phyloP scores from a whole-genome alignment of 208 protist species.

The Acanthamoeba lenticulata region DNA sequence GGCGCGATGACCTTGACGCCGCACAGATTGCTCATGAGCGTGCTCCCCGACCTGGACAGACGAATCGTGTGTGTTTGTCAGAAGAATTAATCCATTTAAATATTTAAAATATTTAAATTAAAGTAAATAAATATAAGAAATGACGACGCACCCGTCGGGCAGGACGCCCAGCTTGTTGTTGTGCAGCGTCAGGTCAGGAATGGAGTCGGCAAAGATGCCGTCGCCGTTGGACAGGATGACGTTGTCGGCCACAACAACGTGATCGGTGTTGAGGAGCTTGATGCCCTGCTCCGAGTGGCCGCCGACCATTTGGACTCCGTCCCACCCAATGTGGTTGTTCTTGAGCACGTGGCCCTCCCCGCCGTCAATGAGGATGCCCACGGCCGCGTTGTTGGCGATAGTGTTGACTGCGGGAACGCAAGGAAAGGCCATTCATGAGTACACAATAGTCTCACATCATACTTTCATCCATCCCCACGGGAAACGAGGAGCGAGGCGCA shows the following conservation, averaged over 20 bases:
- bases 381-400: not conserved
- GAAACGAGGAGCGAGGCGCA: not conserved
- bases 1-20: not conserved
- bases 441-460: too few relatives aligned
- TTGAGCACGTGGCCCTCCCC: not conserved
- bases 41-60: not conserved
- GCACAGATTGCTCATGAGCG: not conserved
- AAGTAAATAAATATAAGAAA: not conserved
- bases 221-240: not conserved
- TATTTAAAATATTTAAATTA: too few relatives aligned
- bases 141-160: not conserved
- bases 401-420: not conserved
- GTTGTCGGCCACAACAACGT: not conserved
- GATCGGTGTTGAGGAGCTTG: not conserved
- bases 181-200: not conserved
- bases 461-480: not conserved
- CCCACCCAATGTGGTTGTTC: not conserved
- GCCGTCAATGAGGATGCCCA: not conserved
- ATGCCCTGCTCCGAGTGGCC: not conserved
- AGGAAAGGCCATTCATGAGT: too few relatives aligned
- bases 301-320: not conserved
- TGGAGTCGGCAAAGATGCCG: not conserved
- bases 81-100: too few relatives aligned
- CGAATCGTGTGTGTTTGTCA: not conserved
- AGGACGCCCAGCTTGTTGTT: not conserved